Evolutionary conservation across 129 eudicot species (phyloP).

Genomic region (Chrysanthemum makinoi): DNA sequence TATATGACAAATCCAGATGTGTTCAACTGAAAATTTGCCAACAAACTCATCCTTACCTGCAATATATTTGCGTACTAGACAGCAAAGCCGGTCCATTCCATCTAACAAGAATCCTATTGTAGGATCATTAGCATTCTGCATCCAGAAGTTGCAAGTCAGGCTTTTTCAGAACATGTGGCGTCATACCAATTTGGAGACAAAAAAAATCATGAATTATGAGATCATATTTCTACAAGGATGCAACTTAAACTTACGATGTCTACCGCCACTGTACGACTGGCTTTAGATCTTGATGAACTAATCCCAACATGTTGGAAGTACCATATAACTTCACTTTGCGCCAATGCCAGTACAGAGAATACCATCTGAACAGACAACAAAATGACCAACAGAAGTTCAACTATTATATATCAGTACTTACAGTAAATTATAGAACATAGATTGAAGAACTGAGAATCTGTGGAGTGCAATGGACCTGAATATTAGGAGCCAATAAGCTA

Average conservation of each 20-base stretch:
- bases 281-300: constrained; percentile 80
- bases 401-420: constrained; percentile 2
- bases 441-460: not conserved
- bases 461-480: constrained; percentile 57
- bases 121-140: constrained; percentile 98
- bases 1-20: not conserved
- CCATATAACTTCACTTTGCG: constrained; percentile 97
- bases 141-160: constrained; percentile 32
- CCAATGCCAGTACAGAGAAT: constrained; percentile 94
- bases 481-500: constrained; percentile 95
- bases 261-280: constrained; percentile 70
- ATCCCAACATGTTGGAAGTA: constrained; percentile 95
- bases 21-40: constrained; percentile 12
- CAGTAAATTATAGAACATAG: constrained; percentile 10
- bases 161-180: not conserved
- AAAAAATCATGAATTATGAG: constrained; percentile 13
- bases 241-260: constrained; percentile 58
- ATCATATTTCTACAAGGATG: constrained; percentile 20
- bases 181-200: not conserved
- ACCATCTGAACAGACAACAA: constrained; percentile 69
- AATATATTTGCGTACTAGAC: constrained; percentile 98
- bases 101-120: constrained; percentile 93
- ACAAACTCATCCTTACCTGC: constrained; percentile 55
- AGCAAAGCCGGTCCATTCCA: constrained; percentile 97
- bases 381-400: constrained; percentile 4